Base-by-base conservation (phyloP, 306 rosid genomes). In the Heteromeles arbutifolia region DNA sequence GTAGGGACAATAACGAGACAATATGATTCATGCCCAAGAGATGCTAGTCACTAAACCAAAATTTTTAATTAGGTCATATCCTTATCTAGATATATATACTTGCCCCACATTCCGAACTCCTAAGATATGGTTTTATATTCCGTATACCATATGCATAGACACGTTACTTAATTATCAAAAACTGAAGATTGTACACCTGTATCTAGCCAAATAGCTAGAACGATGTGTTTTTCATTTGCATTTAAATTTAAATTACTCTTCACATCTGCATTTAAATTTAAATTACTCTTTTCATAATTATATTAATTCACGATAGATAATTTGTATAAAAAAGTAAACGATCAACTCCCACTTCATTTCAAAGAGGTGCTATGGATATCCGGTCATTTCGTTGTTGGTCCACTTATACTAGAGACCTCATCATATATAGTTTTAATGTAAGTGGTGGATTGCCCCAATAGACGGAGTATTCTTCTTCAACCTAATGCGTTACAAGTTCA, bases 401-500 rank as follows among this genome's bases (percentile, higher is more conserved):
- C 21, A 48, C 17, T 48, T 48, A 48, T 48, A 14, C 53, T 14
- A 45, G 19, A 14, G 19, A 45, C 14, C 53, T 45, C 53, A 45
- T 45, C 19, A 14, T 14, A 48, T 15, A 5, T 48, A 15, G 21
- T 1, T 17, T 48, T 48, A 48, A 15, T 48, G 8, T 15, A 15
- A 48, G 54, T 13, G 3, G 19, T 48, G 54, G 19, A 48, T 48
- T 48, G 19, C 4, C 18, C 8, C 8, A 4, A 0, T 5, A 15
- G 54, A 48, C 6, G 8, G 1, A 48, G 1, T 4, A 14, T 48
- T 6, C 0, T 48, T 48, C 21, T 48, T 15, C 54, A 48, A 15
- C 8, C 1, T 1, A 48, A 0, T 15, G 1, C 8, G 0, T 0
- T 0, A 3, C 18, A 15, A 3, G 2, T 17, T 48, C 1, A 48